These are phyloP conservation scores for Triangularia setosa DNA, from an alignment of 2,329 filamentous ascomycete species.

Conservation along the genomic window DNA sequence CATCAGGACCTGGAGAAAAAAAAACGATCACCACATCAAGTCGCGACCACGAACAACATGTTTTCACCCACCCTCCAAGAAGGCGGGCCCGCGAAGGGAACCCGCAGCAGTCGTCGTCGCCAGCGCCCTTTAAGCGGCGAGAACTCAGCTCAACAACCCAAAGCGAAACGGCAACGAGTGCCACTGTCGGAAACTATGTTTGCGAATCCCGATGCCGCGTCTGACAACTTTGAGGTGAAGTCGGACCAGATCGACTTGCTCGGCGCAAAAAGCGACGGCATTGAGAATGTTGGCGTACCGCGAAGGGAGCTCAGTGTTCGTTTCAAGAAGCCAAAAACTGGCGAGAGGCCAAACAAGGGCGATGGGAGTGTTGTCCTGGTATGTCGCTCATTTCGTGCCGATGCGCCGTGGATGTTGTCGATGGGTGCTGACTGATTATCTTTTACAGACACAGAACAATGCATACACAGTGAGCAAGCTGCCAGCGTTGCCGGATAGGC, in stretches of 20 bases:
- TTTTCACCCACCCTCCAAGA: constrained; percentile 54
- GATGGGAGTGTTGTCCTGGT: constrained; percentile 66
- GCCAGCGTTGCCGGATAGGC: constrained; percentile 73
- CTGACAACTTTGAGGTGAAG: constrained; percentile 56
- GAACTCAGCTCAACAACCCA: constrained; percentile 52
- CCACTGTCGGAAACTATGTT: constrained; percentile 56
- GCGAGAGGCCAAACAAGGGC: constrained; percentile 61
- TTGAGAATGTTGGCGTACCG: constrained; percentile 37
- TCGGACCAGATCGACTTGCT: constrained; percentile 46
- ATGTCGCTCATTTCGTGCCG: constrained; percentile 26
- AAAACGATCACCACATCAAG: constrained; percentile 10
- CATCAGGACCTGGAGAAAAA: background rate
- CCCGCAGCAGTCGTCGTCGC: constrained; percentile 55
- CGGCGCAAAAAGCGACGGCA: constrained; percentile 44
- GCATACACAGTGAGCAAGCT: constrained; percentile 84
- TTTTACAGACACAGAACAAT: constrained; percentile 68
- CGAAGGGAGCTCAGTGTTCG: constrained; percentile 55
- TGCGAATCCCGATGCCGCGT: constrained; percentile 45
- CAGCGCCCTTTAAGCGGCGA: constrained; percentile 57
- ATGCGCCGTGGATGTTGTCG: background rate
- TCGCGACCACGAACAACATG: constrained; percentile 39
- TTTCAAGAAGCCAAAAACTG: constrained; percentile 59
- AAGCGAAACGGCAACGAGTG: constrained; percentile 59
- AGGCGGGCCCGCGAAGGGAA: constrained; percentile 52
- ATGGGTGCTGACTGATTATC: constrained; percentile 5